phyloP scores from a whole-genome alignment of 441 rosid species.

The Codiaeum variegatum region DNA sequence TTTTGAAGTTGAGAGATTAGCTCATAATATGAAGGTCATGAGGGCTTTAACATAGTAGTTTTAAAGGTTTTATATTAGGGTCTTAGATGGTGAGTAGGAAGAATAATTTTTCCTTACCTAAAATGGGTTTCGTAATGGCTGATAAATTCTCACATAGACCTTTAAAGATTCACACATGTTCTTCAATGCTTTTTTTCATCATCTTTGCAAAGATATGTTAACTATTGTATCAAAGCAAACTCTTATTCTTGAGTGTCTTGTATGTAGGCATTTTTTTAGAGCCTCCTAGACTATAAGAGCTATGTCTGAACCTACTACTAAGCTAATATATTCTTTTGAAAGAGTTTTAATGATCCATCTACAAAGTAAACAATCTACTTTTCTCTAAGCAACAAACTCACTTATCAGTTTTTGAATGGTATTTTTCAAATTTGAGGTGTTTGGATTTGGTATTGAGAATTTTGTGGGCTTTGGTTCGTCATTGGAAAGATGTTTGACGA shows the following conservation, averaged over 20 bases:
- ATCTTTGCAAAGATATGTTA: not conserved
- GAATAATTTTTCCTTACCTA: not conserved
- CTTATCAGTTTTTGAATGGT: too few species aligned
- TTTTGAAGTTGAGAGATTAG: too few species aligned
- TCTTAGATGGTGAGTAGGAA: too few species aligned
- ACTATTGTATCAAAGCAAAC: not conserved
- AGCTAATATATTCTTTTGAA: not conserved
- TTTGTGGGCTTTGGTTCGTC: too few species aligned
- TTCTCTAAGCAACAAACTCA: not conserved
- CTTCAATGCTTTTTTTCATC: not conserved
- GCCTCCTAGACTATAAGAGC: not conserved
- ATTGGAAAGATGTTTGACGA: too few species aligned
- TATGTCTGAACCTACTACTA: not conserved
- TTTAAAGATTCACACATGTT: not conserved
- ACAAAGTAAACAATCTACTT: not conserved
- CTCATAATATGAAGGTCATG: too few species aligned
- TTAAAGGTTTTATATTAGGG: too few species aligned
- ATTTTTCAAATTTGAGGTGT: too few species aligned
- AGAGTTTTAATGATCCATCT: not conserved
- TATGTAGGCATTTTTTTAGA: not conserved
- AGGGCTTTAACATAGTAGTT: too few species aligned
- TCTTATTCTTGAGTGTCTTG: not conserved
- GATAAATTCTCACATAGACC: not conserved
- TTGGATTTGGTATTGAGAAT: too few species aligned
- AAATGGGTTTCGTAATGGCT: not conserved